These are phyloP conservation scores for Taiwanofungus camphoratus DNA, from an alignment of 1,284 basidiomycete genomes.

Conservation along the genomic window DNA sequence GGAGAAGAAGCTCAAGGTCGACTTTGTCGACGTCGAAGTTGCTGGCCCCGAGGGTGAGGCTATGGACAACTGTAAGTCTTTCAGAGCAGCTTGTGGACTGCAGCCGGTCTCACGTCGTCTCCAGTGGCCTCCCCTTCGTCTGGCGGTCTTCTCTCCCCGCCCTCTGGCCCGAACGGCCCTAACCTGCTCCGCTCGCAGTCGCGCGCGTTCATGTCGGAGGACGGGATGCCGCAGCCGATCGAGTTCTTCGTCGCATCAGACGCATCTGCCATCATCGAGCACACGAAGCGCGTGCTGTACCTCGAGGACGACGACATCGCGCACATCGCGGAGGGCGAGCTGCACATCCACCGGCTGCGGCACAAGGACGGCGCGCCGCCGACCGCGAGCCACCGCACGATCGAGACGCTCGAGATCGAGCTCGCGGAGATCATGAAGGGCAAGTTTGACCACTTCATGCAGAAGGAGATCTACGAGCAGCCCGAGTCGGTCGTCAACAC, in stretches of 20 bases:
- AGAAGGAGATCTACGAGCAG: slow-evolving; percentile 99
- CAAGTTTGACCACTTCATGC: slow-evolving; percentile 99
- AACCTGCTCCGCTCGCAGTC: slow-evolving; percentile 96
- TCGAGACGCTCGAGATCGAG: slow-evolving; percentile 98
- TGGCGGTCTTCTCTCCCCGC: slow-evolving; percentile 64
- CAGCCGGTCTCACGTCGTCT: not conserved
- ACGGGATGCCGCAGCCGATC: slow-evolving; percentile 97
- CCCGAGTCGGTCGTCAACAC: slow-evolving; percentile 99
- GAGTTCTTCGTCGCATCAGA: slow-evolving; percentile 99
- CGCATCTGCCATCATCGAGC: slow-evolving; percentile 94
- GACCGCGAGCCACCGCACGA: slow-evolving; percentile 82
- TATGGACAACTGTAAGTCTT: slow-evolving; percentile 51
- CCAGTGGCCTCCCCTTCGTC: slow-evolving; percentile 43
- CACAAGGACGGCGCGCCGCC: slow-evolving; percentile 68
- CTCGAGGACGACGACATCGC: slow-evolving; percentile 99
- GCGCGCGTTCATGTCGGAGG: slow-evolving; percentile 97
- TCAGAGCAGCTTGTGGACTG: not conserved
- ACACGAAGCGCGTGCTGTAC: slow-evolving; percentile 98
- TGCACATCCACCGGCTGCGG: slow-evolving; percentile 98
- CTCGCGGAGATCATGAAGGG: slow-evolving; percentile 99
- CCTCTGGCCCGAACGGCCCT: slow-evolving; percentile 58
- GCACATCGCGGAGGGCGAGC: slow-evolving; percentile 93
- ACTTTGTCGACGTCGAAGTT: slow-evolving; percentile 99
- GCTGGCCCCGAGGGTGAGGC: slow-evolving; percentile 65
- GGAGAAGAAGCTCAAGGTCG: slow-evolving; percentile 99